Conservation (phyloP, 179 eudicot genomes). For the Carnegiea gigantea region DNA sequence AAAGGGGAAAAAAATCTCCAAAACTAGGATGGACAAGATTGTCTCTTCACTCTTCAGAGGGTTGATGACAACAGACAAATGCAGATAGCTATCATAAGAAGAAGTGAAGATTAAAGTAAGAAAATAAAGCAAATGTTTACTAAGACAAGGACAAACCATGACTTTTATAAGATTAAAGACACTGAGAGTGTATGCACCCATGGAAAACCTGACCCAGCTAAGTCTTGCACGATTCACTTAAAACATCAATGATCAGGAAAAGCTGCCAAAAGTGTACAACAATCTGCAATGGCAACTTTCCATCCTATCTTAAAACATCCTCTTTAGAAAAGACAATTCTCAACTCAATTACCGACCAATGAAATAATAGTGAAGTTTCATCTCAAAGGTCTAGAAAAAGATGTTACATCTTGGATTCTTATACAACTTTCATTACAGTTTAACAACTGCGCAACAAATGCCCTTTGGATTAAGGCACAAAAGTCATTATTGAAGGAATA, state of each 20-base stretch:
- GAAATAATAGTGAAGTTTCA: neutral
- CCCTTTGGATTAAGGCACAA: neutral
- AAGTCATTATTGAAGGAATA: neutral
- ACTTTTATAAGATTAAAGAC: neutral
- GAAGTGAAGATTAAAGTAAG: neutral
- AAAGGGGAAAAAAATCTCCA: neutral
- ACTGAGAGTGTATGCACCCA: neutral
- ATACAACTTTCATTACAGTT: neutral
- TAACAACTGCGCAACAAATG: neutral
- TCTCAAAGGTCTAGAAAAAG: neutral
- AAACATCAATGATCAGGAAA: neutral
- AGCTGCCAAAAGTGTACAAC: neutral
- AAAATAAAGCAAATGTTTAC: slow-evolving; percentile 8
- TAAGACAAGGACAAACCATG: neutral
- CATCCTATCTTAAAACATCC: neutral
- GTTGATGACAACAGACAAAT: neutral
- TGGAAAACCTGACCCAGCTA: neutral
- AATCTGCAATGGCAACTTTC: neutral
- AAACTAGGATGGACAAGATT: neutral
- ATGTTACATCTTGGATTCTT: neutral
- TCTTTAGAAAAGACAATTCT: too few species aligned
- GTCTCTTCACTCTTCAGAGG: neutral
- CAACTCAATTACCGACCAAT: neutral
- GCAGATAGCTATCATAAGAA: neutral
- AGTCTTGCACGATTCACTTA: neutral